Conservation (phyloP, 345 rosid genomes). For the Punica granatum region DNA sequence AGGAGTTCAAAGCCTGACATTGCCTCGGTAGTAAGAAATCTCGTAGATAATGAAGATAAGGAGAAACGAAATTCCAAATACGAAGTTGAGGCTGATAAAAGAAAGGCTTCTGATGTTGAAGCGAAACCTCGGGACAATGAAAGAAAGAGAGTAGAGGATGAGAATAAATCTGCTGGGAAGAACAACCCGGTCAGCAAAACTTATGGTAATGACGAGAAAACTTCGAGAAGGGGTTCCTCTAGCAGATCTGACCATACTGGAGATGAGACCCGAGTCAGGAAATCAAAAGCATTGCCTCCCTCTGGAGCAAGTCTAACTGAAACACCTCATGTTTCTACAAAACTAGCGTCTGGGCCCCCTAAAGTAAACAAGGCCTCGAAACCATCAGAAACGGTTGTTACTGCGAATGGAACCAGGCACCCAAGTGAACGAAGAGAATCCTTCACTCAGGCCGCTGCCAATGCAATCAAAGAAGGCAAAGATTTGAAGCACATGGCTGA, state of each 20-base stretch:
- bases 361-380: constrained; percentile 34
- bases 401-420: constrained; percentile 39
- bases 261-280: constrained; percentile 31
- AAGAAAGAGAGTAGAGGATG: constrained; percentile 4
- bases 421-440: constrained; percentile 54
- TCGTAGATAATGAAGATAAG: constrained; percentile 23
- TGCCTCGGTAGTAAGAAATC: constrained; percentile 19
- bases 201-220: constrained; percentile 17
- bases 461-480: constrained; percentile 85
- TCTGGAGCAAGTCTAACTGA: constrained; percentile 42
- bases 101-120: constrained; percentile 35
- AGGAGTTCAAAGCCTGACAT: constrained; percentile 27
- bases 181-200: background rate
- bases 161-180: background rate
- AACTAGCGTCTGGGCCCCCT: constrained; percentile 15
- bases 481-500: constrained; percentile 92
- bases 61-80: constrained; percentile 43
- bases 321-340: constrained; percentile 18
- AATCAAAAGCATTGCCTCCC: constrained; percentile 31
- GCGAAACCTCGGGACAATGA: constrained; percentile 29
- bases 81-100: constrained; percentile 19
- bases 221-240: constrained; percentile 16
- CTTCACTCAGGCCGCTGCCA: constrained; percentile 53
- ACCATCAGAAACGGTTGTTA: constrained; percentile 28
- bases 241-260: constrained; percentile 33